Percentiles rank a stretch among this genome's conserved stretches.
phyloP scores from a whole-genome alignment of 768 basidiomycete species.

The Jaapia argillacea region DNA sequence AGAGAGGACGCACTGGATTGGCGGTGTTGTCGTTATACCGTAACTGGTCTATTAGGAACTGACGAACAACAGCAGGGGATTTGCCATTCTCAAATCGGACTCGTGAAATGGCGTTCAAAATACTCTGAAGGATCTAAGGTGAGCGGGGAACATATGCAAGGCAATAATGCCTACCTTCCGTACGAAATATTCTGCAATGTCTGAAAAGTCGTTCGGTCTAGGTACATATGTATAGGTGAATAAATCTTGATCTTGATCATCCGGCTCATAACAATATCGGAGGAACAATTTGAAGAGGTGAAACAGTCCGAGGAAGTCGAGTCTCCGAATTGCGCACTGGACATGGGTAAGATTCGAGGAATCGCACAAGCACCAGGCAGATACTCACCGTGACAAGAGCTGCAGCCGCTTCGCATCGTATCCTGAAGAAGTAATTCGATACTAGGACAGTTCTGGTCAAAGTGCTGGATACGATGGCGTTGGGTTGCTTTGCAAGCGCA shows the following conservation, averaged over 20 bases:
- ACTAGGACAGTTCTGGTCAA: constrained; percentile 91
- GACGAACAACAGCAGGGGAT: constrained; percentile 75
- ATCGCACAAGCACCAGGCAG: constrained; percentile 1
- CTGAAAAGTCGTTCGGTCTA: constrained; percentile 89
- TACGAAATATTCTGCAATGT: constrained; percentile 88
- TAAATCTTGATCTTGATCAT: constrained; percentile 71
- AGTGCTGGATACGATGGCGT: constrained; percentile 80
- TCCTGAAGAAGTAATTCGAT: constrained; percentile 91
- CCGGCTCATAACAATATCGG: constrained; percentile 82
- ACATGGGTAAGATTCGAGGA: background rate
- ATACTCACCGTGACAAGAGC: constrained; percentile 69
- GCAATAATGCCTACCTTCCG: constrained; percentile 56
- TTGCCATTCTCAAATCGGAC: constrained; percentile 84
- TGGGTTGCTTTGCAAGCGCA: constrained; percentile 74
- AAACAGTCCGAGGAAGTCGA: constrained; percentile 88
- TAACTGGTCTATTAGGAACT: constrained; percentile 87
- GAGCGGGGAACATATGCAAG: background rate
- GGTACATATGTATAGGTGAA: constrained; percentile 89
- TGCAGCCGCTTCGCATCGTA: constrained; percentile 88
- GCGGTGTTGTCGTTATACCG: constrained; percentile 92
- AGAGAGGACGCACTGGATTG: constrained; percentile 54
- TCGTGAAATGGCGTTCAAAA: constrained; percentile 76
- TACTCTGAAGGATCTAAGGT: constrained; percentile 33
- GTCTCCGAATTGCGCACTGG: constrained; percentile 74
- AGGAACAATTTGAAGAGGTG: constrained; percentile 94